Evolutionary conservation across 2,329 filamentous ascomycete species (phyloP), one percentile per base, ranked within the genome.

Genomic region (Penicillium polonicum): DNA sequence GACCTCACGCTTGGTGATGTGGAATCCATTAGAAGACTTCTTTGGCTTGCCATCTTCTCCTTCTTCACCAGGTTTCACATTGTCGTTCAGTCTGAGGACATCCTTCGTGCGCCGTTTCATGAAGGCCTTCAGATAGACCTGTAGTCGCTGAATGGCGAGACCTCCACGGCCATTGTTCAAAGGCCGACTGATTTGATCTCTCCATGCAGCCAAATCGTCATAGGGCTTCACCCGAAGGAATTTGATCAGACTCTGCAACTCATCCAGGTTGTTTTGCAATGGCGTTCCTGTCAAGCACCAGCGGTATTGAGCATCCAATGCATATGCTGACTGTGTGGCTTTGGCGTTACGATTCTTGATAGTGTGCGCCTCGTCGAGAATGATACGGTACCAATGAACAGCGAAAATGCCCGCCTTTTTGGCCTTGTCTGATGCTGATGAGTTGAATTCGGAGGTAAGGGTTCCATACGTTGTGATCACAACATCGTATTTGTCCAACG

Each of bases 41-140:
- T 76, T 72, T 49, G 63, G 52, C 35, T 79, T 78, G 15, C 83
- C 85, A 5, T 82, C 80, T 48, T 83, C 79, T 5, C 74, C 56
- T 36, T 72, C 74, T 27, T 88, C 87, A 38, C 90, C 90, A 27
- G 89, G 88, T 59, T 90, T 89, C 19, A 95, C 79, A 0, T 90
- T 91, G 12, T 91, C 90, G 12, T 91, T 91, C 66, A 91, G 83
- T 76, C 94, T 96, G 60, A 99, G 79, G n/a, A 99, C 91, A 23
- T 96, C 92, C 76, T 99, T 99, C 9, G 92, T 97, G 42, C 94
- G 87, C n/a, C 94, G 88, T 79, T 97, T 96, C 94, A 99, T 99
- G 78, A 96, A 96, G 55, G 92, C 93, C 54, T 90, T 88, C 4
- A 99, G 79, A 60, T 96, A 86, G 56, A 89, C 86, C 65, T 96